These are phyloP conservation scores for Aegilops bicornis DNA, from an alignment of 176 grass and related monocot genomes.

Conservation along the genomic window DNA sequence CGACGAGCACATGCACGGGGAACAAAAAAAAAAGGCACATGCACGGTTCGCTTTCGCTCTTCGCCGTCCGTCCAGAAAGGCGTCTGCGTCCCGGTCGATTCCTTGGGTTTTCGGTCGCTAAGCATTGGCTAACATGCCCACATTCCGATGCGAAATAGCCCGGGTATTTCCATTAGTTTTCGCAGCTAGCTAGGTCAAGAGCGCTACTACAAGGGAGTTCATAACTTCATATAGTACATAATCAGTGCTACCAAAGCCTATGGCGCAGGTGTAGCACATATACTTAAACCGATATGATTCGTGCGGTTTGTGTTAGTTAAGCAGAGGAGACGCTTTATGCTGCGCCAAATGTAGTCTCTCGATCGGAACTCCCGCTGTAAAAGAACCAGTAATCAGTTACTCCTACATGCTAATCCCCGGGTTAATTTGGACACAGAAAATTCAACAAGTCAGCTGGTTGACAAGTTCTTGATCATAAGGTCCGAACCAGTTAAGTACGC, in stretches of 20 bases:
- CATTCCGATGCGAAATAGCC: constrained; percentile 17
- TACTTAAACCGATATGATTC: not conserved
- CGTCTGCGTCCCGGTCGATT: constrained; percentile 14
- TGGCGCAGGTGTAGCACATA: not conserved
- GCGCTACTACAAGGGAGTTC: too few species aligned
- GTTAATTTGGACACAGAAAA: not conserved
- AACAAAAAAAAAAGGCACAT: too few species aligned
- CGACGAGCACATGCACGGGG: too few species aligned
- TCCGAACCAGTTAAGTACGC: not conserved
- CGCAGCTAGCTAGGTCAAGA: constrained; percentile 6
- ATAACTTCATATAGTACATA: too few species aligned
- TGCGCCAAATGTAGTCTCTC: constrained; percentile 20
- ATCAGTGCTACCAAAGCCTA: not conserved
- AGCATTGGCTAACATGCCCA: not conserved
- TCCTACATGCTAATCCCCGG: not conserved
- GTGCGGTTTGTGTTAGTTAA: too few species aligned
- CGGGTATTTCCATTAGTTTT: not conserved
- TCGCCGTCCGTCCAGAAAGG: not conserved
- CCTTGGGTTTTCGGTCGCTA: not conserved
- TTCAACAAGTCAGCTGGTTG: constrained; percentile 15
- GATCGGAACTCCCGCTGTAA: too few species aligned
- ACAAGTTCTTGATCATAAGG: constrained; percentile 7
- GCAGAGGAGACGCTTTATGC: not conserved
- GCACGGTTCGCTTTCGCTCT: constrained; percentile 31
- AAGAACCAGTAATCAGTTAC: not conserved